Evolutionary conservation across 345 rosid species (phyloP), one percentile per base, ranked within the genome.

Genomic region (Kandelia obovata): DNA sequence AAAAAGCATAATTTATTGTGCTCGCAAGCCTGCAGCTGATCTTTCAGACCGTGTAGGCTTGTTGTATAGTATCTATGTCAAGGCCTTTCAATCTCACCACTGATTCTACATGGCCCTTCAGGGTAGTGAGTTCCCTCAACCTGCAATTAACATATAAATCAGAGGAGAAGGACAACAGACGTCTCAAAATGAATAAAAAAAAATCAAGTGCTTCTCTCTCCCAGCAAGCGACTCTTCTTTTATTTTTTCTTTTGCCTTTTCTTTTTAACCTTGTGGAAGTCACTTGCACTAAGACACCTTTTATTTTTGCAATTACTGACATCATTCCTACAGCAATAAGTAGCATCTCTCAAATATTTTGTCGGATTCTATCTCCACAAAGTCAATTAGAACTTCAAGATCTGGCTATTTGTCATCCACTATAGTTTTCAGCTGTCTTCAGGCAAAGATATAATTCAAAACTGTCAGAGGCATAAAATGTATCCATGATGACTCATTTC

Each of bases 31-130:
- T 28, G 20, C 26, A 16, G 52, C 25, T 20, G 10, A 32, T 57
- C 70, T 70, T 26, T 82, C 78, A 92, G 78, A 95, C 96, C 0
- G 99, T 92, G 87, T 95, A 92, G 2, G 97, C 87, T 81, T 95
- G 99, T 76, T 86, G 99, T 65, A 95, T 95, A n/a, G 97, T 92
- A 80, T 90, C 96, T 46, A 90, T 95, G 83, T 95, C 99, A 0
- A 95, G 88, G 30, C 96, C 96, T 82, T 95, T 95, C 76, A 92
- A 66, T 77, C 93, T 88, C 73, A 92, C 96, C 63, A 92, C 99
- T 4, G 97, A 95, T 81, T 95, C 99, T 7, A 95, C 97, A 17
- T 92, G 97, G 71, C 99, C 99, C 78, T 95, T 95, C 58, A 90
- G 88, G 5, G 96, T 95, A 79, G 86, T 92, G 35, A 95, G 96